Percentiles rank a stretch among this genome's conserved stretches.
phyloP scores from a whole-genome alignment of 176 grass and related monocot species.

The Triticum monococcum region DNA sequence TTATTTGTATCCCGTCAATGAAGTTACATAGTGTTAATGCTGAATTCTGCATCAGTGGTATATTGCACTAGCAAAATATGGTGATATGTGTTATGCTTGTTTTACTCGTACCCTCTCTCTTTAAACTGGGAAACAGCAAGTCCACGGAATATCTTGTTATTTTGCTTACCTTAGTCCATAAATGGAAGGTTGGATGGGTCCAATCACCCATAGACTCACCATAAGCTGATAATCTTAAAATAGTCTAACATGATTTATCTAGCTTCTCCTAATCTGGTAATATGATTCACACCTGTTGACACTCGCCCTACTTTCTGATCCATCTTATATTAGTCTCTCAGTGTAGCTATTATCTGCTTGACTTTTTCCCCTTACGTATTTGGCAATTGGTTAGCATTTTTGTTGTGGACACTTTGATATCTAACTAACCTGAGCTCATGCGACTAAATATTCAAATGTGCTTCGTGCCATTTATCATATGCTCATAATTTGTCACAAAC shows the following conservation, averaged over 20 bases:
- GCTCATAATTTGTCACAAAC: not conserved
- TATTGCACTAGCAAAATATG: not conserved
- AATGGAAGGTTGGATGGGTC: not conserved
- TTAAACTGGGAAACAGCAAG: not conserved
- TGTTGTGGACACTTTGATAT: constrained; percentile 13
- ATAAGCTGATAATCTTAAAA: constrained; percentile 7
- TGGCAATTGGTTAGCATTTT: not conserved
- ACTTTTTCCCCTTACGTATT: not conserved
- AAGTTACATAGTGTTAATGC: constrained; percentile 18
- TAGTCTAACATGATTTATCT: not conserved
- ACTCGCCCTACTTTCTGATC: not conserved
- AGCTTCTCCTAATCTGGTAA: constrained; percentile 10
- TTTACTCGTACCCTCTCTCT: constrained; percentile 7
- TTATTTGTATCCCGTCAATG: constrained; percentile 10
- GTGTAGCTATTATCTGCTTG: constrained; percentile 5
- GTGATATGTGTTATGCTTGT: constrained; percentile 12
- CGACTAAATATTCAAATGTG: constrained; percentile 13
- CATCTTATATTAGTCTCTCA: not conserved
- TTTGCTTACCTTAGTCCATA: not conserved
- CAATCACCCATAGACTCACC: not conserved
- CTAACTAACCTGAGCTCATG: constrained; percentile 10
- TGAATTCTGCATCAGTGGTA: not conserved
- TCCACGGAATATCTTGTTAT: not conserved
- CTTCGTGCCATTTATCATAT: constrained; percentile 21
- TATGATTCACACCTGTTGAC: not conserved